Percentiles rank a stretch among this genome's conserved stretches.
Evolutionary conservation across 345 rosid species (phyloP).

Genomic region (Carallia brachiata): DNA sequence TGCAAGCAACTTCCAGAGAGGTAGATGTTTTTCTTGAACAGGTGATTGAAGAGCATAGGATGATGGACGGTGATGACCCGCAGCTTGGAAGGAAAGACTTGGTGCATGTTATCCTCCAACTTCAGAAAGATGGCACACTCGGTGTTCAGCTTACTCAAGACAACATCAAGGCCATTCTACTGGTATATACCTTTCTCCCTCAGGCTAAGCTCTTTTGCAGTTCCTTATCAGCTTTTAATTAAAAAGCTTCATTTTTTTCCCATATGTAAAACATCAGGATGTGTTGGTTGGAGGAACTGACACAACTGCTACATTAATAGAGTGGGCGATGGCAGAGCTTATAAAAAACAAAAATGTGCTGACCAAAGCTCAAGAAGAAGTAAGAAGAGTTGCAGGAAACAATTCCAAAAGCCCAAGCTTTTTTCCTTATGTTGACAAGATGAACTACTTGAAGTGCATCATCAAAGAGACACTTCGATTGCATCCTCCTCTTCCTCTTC

Average conservation of each 20-base stretch:
- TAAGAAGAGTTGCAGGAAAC: constrained; percentile 15
- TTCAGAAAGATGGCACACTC: constrained; percentile 3
- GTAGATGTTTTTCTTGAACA: constrained; percentile 14
- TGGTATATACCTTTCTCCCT: not conserved
- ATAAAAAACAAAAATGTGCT: constrained; percentile 3
- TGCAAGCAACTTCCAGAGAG: constrained; percentile 5
- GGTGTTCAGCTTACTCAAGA: constrained; percentile 8
- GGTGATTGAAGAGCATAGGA: constrained; percentile 23
- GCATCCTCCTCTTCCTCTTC: constrained; percentile 24
- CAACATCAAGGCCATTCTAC: constrained; percentile 18
- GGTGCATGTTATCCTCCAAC: constrained; percentile 9
- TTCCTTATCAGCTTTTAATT: not conserved
- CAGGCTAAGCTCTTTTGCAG: not conserved
- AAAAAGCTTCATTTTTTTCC: not conserved
- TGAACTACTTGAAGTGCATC: constrained; percentile 16
- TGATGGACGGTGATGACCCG: not conserved
- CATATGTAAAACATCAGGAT: constrained; percentile 19
- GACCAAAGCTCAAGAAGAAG: constrained; percentile 27
- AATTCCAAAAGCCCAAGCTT: not conserved
- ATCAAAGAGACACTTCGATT: constrained; percentile 30
- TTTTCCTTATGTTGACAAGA: not conserved
- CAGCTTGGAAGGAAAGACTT: constrained; percentile 7
- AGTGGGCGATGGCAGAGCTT: constrained; percentile 33
- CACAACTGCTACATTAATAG: constrained; percentile 23
- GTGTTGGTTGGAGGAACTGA: constrained; percentile 32